Evolutionary conservation across 208 protist species (phyloP).

Genomic region (Trypanosoma platydactyli): DNA sequence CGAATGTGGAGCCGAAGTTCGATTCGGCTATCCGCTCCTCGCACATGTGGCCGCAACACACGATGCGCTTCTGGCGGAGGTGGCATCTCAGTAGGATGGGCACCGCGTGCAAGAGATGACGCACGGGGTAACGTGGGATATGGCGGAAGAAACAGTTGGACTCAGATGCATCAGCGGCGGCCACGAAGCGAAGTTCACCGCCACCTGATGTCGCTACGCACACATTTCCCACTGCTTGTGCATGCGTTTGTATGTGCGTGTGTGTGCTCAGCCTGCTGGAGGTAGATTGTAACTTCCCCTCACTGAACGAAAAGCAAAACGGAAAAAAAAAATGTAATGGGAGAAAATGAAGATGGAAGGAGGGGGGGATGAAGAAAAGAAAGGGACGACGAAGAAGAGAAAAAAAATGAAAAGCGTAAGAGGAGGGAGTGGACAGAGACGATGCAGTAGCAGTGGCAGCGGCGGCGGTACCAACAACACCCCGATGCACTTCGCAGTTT

Average conservation of each 20-base stretch:
- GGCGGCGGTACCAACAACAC: not conserved
- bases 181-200: constrained; percentile 15
- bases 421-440: too few species aligned
- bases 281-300: not conserved
- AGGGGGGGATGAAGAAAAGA: not conserved
- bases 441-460: constrained; percentile 5
- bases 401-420: constrained; percentile 5
- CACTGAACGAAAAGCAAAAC: not conserved
- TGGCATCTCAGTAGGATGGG: constrained; percentile 8
- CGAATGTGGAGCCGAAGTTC: constrained; percentile 44
- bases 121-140: not conserved
- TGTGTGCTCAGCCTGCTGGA: not conserved
- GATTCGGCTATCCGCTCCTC: constrained; percentile 10
- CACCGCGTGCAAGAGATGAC: constrained; percentile 18
- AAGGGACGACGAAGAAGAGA: not conserved
- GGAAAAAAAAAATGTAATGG: constrained; percentile 3
- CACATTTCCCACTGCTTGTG: constrained; percentile 5
- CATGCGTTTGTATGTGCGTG: constrained; percentile 1
- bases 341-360: constrained; percentile 21
- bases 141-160: constrained; percentile 38
- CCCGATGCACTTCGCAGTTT: too few species aligned
- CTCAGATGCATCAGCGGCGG: not conserved
- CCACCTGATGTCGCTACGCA: not conserved
- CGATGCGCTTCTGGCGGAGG: too few species aligned
- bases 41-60: not conserved